Conservation (phyloP, 805 yeast species). For the Metschnikowia santaceciliae region DNA sequence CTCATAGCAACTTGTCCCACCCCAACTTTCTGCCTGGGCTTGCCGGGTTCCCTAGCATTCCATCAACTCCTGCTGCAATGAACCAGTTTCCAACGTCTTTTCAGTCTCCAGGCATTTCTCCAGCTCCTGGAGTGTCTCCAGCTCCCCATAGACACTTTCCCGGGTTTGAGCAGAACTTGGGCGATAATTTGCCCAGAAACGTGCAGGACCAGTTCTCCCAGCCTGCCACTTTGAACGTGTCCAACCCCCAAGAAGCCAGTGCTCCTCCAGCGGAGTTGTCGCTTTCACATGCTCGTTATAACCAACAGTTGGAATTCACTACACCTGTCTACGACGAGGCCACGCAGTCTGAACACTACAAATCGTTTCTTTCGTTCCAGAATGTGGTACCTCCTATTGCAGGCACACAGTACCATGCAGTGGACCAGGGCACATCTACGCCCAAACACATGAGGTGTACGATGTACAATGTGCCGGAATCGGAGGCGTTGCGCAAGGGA, state of each 20-base stretch:
- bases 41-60: not conserved
- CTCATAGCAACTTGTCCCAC: slow-evolving; percentile 1
- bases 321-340: slow-evolving; percentile 11
- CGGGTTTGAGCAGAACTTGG: not conserved
- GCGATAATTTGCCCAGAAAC: not conserved
- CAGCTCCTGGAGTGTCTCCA: not conserved
- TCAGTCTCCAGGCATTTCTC: slow-evolving; percentile 1
- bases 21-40: not conserved
- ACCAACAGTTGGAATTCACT: slow-evolving; percentile 13
- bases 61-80: slow-evolving; percentile 3
- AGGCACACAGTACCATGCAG: slow-evolving; percentile 61
- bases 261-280: slow-evolving; percentile 11
- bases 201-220: not conserved
- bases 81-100: not conserved
- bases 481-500: slow-evolving; percentile 62
- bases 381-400: slow-evolving; percentile 82
- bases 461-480: slow-evolving; percentile 77
- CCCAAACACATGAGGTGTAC: slow-evolving; percentile 76
- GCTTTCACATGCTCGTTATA: slow-evolving; percentile 9
- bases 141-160: slow-evolving; percentile 2
- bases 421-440: slow-evolving; percentile 82
- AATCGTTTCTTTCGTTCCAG: slow-evolving; percentile 64
- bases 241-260: slow-evolving; percentile 11
- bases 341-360: slow-evolving; percentile 16
- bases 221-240: slow-evolving; percentile 6